Evolutionary conservation across 306 rosid species (phyloP), one percentile per base, ranked within the genome.

Genomic region (Gillenia trifoliata): DNA sequence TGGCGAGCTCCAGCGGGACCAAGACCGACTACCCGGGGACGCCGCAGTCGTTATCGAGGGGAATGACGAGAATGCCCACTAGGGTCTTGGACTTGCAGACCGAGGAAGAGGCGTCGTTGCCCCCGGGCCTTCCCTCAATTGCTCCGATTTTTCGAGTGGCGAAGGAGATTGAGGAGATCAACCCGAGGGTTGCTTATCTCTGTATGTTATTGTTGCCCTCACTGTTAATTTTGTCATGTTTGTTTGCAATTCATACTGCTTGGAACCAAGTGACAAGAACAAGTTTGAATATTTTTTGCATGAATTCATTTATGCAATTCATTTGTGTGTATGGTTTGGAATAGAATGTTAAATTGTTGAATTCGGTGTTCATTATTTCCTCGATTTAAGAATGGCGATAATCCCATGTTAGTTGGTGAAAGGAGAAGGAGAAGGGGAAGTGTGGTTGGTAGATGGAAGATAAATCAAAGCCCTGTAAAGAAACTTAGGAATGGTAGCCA

Each of bases 1-100:
- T 92, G 99, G 99, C 97, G 62, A 88, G 96, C 76, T 67, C 96
- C 61, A 94, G 97, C 83, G 93, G 97, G 72, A 82, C 92, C 65
- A 92, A 83, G 88, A 72, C 66, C 74, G 87, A 81, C 26, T 4
- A 1, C 19, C 63, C 9, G 54, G 90, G 85, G 15, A 64, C 78
- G 62, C 61, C 81, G 2, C 77, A 90, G 71, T 71, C 84, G 12
- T 77, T 80, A 6, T 86, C 97, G 2, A 81, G 87, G 75, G 74
- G 87, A 66, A 5, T 88, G 67, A 55, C 88, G 16, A 80, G 89
- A 52, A 61, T 61, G 68, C 31, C 85, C 0, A 92, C 97, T 1
- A 89, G 86, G 76, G 28, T 36, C 47, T 86, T 84, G 73, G 93
- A 89, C 12, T 54, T 86, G 65, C 72, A 83, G 2, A 73, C 71